Base-by-base conservation (phyloP, 148 eudicot species). In the Rhododendron vialii region DNA sequence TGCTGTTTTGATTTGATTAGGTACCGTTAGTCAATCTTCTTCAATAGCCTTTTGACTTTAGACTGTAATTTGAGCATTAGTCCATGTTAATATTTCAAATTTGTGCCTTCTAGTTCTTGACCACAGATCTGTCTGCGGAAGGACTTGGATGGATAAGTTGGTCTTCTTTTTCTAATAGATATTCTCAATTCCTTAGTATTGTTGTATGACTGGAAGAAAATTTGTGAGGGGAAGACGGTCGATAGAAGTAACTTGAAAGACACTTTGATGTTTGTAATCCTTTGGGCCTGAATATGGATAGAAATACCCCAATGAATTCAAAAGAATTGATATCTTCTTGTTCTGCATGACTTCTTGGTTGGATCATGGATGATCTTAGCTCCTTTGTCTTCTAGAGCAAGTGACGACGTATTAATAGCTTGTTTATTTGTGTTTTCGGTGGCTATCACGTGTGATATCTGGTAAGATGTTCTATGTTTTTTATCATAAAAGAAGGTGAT, bases 361-460 rank as follows among this genome's bases (percentile, higher is more conserved):
- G 38, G 41, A 10, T 45, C 28, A 28, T 47, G 38, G 41, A 20
- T 67, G 61, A 69, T 3, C 55, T 83, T 83, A 69, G 78, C 24
- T 24, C 74, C 28, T 45, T 48, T 81, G 47, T 81, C 83, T 55
- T 81, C 83, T 2, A 35, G 83, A 35, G 67, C 61, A 81, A 26
- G 82, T 15, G 63, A 50, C 15, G 71, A 53, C 8, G 4, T 81
- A 48, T 53, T 18, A 24, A 45, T 24, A 48, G 17, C 55, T 51
- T 73, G 28, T 50, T 84, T 20, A 18, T 73, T 48, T 47, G 20
- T 17, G 20, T 15, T 71, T 6, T 73, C 12, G 0, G 36, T 18
- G 45, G 51, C 47, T 67, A 10, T 47, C 36, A 15, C 12, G 6
- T 30, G 24, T 30, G 55, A 30, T 33, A 50, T 47, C 43, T 73